Base-by-base conservation (phyloP, 2,329 filamentous ascomycete genomes). In the Epichloe elymi region DNA sequence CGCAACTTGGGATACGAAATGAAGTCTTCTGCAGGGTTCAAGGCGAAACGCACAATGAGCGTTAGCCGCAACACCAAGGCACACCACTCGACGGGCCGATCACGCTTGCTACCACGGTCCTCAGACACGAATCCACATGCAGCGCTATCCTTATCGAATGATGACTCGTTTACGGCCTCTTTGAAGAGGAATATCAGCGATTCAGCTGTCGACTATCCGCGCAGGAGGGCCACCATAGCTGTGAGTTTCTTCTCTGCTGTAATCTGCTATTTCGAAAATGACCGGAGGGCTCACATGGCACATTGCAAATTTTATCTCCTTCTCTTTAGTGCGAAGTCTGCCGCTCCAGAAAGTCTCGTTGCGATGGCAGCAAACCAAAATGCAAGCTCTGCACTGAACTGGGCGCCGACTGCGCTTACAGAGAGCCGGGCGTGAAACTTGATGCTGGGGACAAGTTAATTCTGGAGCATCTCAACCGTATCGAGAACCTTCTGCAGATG, bases 391-490 rank as follows among this genome's bases (percentile, higher is more conserved):
- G 87, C 68, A 82, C 83, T 10, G 87, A 91, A 63, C 73, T 91
- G 40, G 85, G 86, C 50, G 87, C 86, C 43, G 85, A 91, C 56
- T 93, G 87, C 66, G 77, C 90, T 57, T 93, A 93, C 65, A 79
- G 87, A 56, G 87, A 93, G 64, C 87, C 87, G 6, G 86, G 86
- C 3, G 87, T 91, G 71, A 93, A 93, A 68, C 78, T 93, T 10
- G 87, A 93, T 64, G 86, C 86, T 37, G 87, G 87, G 57, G 87
- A 91, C 71, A 91, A 90, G 69, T 73, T 93, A 51, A 93, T 93
- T 54, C 70, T 93, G 38, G 87, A 91, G 63, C 83, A 85, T 51
- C 73, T 93, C 37, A 80, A 77, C 59, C 81, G 85, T 49, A 90
- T 93, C 60, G 87, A 93, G 65, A 84, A 75, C 48, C 70, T 93